Evolutionary conservation across 2,329 filamentous ascomycete genomes (phyloP), one percentile per base, ranked within the genome.

Genomic region (Colletotrichum costaricense): DNA sequence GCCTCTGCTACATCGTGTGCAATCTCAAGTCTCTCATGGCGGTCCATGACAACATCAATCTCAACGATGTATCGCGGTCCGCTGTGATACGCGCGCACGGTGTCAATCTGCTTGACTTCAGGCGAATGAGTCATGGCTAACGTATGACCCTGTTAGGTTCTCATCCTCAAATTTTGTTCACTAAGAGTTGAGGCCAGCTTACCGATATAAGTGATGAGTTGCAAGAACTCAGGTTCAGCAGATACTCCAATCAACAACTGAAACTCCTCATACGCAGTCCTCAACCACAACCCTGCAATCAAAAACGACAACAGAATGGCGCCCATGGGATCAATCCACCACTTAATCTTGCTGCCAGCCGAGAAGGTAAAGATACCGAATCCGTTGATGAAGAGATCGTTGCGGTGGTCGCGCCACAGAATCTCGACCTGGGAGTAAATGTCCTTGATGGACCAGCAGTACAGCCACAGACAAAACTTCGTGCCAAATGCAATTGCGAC

Each of bases 271-370:
- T 95, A 97, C 0, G 95, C 95, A 0, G 96, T 98, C 74, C 90
- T 88, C 49, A 95, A 86, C 97, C 97, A 99, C 74, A 98, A 88
- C 63, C 84, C 85, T 30, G 93, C 91, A 79, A 98, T 95, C 52
- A 97, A 82, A 11, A 92, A 82, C 1, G 94, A 97, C 46, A 98
- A 87, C 22, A 97, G 82, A 77, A 98, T 93, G 78, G 97, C 96
- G 56, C 97, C 97, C 85, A 94, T 91, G 0, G 97, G 95, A 84
- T 99, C 97, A 76, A 99, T 92, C 94, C 95, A 98, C 96, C 96
- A 98, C 73, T 87, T 86, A 26, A 98, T 87, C 86, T 97, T 97
- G 76, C 92, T 91, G 42, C 97, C 97, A 68, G 95, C 94, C n/a
- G 98, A 92, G 3, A 94, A 96, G 1, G 95, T 98, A 67, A 98